Conservation (phyloP, 257 asterid species). For the Sherardia arvensis region DNA sequence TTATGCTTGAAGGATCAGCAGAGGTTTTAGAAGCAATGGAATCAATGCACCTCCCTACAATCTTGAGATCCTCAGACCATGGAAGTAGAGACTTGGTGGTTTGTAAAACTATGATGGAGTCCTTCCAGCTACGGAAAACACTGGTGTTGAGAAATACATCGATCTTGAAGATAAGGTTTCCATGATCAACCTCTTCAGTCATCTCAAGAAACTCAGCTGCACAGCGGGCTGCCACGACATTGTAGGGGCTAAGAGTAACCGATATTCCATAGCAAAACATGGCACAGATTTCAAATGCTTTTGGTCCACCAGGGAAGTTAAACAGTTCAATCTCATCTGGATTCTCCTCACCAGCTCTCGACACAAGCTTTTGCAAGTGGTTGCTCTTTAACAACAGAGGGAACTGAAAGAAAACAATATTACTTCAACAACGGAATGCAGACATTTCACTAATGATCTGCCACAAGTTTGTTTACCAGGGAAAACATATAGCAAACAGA, state of each 20-base stretch:
- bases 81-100: constrained; percentile 66
- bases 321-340: constrained; percentile 41
- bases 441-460: background rate
- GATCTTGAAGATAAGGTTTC: constrained; percentile 68
- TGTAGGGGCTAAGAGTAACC: constrained; percentile 78
- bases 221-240: constrained; percentile 78
- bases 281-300: constrained; percentile 81
- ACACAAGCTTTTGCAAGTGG: constrained; percentile 50
- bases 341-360: constrained; percentile 34
- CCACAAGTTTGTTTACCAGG: background rate
- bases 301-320: constrained; percentile 89
- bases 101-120: constrained; percentile 78
- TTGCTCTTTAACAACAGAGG: constrained; percentile 90
- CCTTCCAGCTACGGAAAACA: constrained; percentile 79
- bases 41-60: constrained; percentile 70
- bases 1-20: constrained; percentile 59
- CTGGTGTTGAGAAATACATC: constrained; percentile 86
- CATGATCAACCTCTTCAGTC: constrained; percentile 72
- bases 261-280: constrained; percentile 86
- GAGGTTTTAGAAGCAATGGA: constrained; percentile 84
- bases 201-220: constrained; percentile 90
- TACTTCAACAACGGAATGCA: background rate
- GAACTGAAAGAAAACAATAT: constrained; percentile 35
- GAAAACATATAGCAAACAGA: background rate
- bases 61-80: constrained; percentile 71